Evolutionary conservation across 1,284 basidiomycete genomes (phyloP).

Genomic region (Pseudozyma hubeiensis): DNA sequence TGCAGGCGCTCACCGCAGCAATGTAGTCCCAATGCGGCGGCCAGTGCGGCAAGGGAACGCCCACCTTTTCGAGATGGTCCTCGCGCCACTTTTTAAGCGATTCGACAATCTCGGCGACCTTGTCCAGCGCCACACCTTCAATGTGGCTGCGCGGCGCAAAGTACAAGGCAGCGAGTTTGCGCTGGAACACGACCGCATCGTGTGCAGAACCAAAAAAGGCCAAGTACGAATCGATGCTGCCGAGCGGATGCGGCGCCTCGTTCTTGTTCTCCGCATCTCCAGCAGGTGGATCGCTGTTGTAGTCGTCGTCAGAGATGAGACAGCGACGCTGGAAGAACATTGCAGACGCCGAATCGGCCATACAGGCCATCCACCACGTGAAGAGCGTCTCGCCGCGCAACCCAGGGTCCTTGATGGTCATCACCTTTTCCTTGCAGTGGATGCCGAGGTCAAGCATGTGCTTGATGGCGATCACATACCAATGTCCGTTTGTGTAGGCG

Average conservation of each 20-base stretch:
- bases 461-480: constrained; percentile 51
- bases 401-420: constrained; percentile 42
- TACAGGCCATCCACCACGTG: constrained; percentile 80
- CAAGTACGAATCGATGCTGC: constrained; percentile 39
- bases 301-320: constrained; percentile 72
- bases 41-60: constrained; percentile 79
- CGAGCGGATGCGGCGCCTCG: constrained; percentile 34
- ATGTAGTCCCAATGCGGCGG: constrained; percentile 89
- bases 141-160: constrained; percentile 81
- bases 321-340: constrained; percentile 77
- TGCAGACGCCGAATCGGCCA: constrained; percentile 75
- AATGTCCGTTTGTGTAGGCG: constrained; percentile 45
- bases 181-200: constrained; percentile 74
- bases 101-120: constrained; percentile 74
- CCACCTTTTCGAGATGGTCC: constrained; percentile 79
- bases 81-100: constrained; percentile 81
- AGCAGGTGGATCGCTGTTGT: constrained; percentile 41
- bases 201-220: constrained; percentile 34
- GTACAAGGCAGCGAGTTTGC: constrained; percentile 80
- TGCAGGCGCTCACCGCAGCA: constrained; percentile 79
- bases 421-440: constrained; percentile 51
- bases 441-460: constrained; percentile 58
- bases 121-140: constrained; percentile 79
- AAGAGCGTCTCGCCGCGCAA: constrained; percentile 70
- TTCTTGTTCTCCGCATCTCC: constrained; percentile 31